Evolutionary conservation across 2,329 filamentous ascomycete species (phyloP), one percentile per base, ranked within the genome.

Genomic region (Hymenoscyphus salicellus): DNA sequence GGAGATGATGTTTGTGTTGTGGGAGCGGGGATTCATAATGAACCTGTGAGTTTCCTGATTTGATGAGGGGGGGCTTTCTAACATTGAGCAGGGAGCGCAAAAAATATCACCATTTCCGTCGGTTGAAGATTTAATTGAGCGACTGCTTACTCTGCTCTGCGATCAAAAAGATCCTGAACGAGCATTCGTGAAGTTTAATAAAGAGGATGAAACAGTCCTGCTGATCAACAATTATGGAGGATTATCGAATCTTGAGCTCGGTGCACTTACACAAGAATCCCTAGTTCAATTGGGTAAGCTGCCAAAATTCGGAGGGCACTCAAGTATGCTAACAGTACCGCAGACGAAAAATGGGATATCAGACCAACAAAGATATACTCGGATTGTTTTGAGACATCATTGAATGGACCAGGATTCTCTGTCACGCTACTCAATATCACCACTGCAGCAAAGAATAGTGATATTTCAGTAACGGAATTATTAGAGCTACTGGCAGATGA

Each of bases 11-110:
- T 85, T 63, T 74, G 88, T 41, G 86, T 88, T 73, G 78, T 89
- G n/a, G 87, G 87, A 2, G 88, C 86, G 26, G 87, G 87, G 0
- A 86, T 86, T 16, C 87, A 90, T 73, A 89, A 89, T 71, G 87
- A 90, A 74, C 86, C 87, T 0, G 87, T 78, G 65, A 66, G 66
- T 49, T 75, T 71, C 65, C 16, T 4, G 2, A 5, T 38, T 11
- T 3, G 1, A 38, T 4, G 11, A 38, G 36, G 36, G 14, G 16
- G 14, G 2, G 1, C 16, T 38, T 46, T 17, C n/a, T 62, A 58
- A 68, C 32, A 20, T 16, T 55, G 20, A 55, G 3, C 49, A 76
- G 72, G 74, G 72, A 1, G 73, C 79, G 1, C 77, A 79, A 67
- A 77, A 77, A 66, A 57, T 81, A 23, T 82, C 82, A 0, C 86